phyloP scores from a whole-genome alignment of 345 rosid genomes.

The Arabis hirsuta region DNA sequence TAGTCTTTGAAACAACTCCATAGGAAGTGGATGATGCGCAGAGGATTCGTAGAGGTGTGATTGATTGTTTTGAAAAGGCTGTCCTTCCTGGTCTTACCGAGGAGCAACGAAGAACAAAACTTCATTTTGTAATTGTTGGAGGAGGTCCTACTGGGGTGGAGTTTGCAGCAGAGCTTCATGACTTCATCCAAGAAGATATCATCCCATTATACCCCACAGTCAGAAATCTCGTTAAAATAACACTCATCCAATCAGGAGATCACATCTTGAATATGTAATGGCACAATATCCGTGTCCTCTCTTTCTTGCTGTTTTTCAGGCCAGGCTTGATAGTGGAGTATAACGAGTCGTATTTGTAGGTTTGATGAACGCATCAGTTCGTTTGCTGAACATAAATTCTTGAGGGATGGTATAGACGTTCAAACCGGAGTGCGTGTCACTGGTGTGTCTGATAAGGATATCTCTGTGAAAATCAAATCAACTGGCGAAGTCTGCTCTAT shows the following conservation, averaged over 20 bases:
- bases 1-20: background rate
- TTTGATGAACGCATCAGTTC: conserved; percentile 89
- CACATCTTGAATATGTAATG: conserved; percentile 87
- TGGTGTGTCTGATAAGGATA: conserved; percentile 70
- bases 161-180: conserved; percentile 98
- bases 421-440: conserved; percentile 82
- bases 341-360: conserved; percentile 47
- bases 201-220: conserved; percentile 66
- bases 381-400: conserved; percentile 84
- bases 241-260: conserved; percentile 93
- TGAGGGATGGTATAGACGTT: conserved; percentile 86
- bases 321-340: conserved; percentile 10
- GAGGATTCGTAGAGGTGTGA: conserved; percentile 75
- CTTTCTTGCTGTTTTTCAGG: background rate
- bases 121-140: conserved; percentile 94
- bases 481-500: conserved; percentile 58
- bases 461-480: conserved; percentile 68
- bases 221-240: conserved; percentile 75
- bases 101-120: conserved; percentile 73
- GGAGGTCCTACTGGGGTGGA: conserved; percentile 99
- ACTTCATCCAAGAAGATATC: conserved; percentile 76
- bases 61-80: conserved; percentile 90
- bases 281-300: background rate
- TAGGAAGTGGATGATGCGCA: conserved; percentile 98
- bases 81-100: conserved; percentile 80